Evolutionary conservation across 1,284 basidiomycete species (phyloP).

Genomic region (Papiliotrema terrestris): DNA sequence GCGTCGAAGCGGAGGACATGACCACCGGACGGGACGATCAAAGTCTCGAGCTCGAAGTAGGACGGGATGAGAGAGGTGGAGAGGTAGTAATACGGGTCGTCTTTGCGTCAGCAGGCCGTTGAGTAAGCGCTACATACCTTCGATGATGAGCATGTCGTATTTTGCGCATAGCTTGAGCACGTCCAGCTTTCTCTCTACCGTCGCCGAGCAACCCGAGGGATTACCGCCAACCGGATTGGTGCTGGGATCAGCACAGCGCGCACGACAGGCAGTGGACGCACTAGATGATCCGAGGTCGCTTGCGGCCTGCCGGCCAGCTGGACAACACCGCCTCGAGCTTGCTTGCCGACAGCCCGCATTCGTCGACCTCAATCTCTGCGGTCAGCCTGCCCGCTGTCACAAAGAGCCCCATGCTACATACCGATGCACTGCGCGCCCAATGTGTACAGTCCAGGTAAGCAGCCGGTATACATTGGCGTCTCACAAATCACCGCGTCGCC

Average conservation of each 20-base stretch:
- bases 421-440: background rate
- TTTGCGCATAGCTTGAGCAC: constrained; percentile 70
- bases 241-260: constrained; percentile 50
- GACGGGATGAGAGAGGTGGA: constrained; percentile 58
- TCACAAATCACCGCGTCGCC: constrained; percentile 83
- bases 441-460: background rate
- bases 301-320: constrained; percentile 68
- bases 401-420: background rate
- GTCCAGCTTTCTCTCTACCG: constrained; percentile 68
- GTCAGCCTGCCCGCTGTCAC: background rate
- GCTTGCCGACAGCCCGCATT: constrained; percentile 50
- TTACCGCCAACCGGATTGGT: constrained; percentile 64
- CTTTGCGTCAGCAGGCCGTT: constrained; percentile 40
- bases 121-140: constrained; percentile 55
- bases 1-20: constrained; percentile 84
- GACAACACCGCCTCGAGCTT: constrained; percentile 63
- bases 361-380: background rate
- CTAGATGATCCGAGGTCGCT: constrained; percentile 77
- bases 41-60: constrained; percentile 72
- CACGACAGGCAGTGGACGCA: constrained; percentile 10
- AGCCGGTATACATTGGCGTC: constrained; percentile 66
- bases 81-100: constrained; percentile 72
- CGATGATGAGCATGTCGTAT: constrained; percentile 77
- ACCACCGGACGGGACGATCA: constrained; percentile 55
- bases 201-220: constrained; percentile 74